A percentile compares a stretch with the other conserved stretches of the same genome.
phyloP scores from a whole-genome alignment of 2,329 filamentous ascomycete genomes.

The Aspergillus novoparasiticus region DNA sequence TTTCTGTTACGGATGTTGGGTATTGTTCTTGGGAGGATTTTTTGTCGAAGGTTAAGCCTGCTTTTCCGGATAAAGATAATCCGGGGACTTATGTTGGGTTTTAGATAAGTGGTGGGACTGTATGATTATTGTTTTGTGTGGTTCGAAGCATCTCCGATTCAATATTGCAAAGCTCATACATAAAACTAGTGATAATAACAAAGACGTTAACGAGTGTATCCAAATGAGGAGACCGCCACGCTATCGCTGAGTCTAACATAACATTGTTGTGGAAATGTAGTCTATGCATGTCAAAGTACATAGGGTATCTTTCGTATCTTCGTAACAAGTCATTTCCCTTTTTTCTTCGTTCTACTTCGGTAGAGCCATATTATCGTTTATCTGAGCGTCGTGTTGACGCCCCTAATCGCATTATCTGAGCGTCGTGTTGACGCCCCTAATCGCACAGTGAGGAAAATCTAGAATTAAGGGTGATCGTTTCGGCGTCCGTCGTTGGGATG shows the following conservation, averaged over 20 bases:
- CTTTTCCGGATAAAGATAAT: neutral
- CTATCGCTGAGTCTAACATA: conserved; percentile 3
- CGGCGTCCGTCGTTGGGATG: neutral
- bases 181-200: neutral
- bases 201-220: neutral
- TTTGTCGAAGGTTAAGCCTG: neutral
- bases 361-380: neutral
- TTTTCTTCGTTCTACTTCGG: neutral
- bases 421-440: neutral
- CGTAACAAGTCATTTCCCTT: conserved; percentile 1
- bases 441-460: neutral
- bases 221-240: conserved; percentile 1
- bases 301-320: conserved; percentile 10
- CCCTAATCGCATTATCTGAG: neutral
- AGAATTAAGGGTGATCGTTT: neutral
- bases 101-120: neutral
- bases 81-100: neutral
- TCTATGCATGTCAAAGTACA: conserved; percentile 15
- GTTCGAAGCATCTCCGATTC: neutral
- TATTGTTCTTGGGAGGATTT: neutral
- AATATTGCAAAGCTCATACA: neutral
- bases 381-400: neutral
- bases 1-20: neutral
- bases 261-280: neutral
- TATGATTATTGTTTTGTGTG: neutral